Percentiles rank a stretch among this genome's conserved stretches.
Conservation (phyloP, 306 rosid species). For the Dryas octopetala region DNA sequence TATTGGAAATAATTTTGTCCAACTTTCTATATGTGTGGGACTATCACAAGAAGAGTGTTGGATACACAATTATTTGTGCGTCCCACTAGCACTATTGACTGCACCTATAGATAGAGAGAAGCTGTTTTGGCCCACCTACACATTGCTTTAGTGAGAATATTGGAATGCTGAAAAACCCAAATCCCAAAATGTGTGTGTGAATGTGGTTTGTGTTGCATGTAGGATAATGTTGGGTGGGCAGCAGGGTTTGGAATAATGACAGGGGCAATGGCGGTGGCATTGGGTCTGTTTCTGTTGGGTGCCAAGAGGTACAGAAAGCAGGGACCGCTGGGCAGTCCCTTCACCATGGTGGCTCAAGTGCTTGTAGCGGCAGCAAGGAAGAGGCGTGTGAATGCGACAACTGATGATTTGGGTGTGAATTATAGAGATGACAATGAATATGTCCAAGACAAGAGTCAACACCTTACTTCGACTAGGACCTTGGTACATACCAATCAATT, state of each 20-base stretch:
- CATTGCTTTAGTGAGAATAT: no score
- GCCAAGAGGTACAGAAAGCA: conserved; percentile 50
- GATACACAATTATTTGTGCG: no score
- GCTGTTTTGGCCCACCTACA: no score
- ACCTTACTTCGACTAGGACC: not conserved
- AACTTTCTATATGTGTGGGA: no score
- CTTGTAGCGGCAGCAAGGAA: conserved; percentile 40
- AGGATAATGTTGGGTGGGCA: conserved; percentile 76
- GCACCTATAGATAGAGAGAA: no score
- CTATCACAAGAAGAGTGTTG: no score
- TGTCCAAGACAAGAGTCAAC: not conserved
- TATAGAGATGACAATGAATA: not conserved
- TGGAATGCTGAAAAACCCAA: no score
- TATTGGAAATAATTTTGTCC: no score
- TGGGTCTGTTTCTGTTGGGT: conserved; percentile 52
- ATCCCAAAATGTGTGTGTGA: no score
- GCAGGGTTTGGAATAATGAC: conserved; percentile 56
- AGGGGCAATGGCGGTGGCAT: conserved; percentile 54
- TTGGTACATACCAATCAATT: conserved; percentile 41
- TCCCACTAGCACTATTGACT: no score
- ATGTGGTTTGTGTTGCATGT: conserved; percentile 35
- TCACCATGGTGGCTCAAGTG: conserved; percentile 61
- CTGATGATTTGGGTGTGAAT: not conserved
- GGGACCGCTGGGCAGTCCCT: conserved; percentile 60
- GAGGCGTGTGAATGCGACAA: not conserved